Base-by-base conservation (phyloP, 1,284 basidiomycete species). In the Stygiomarasmius scandens region DNA sequence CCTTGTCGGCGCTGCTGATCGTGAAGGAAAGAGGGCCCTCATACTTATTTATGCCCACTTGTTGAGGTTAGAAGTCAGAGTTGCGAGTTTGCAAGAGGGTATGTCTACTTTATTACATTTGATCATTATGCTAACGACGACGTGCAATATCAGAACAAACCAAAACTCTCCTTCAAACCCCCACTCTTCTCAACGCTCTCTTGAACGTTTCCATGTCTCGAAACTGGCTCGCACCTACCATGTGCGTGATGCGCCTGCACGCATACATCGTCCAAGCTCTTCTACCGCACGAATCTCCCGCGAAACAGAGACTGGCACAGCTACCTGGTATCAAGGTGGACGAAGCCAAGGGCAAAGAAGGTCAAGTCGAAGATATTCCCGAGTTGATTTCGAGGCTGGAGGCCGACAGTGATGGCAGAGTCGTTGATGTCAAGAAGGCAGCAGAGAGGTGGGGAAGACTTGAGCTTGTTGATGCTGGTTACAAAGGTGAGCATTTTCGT, bases 191-290 rank as follows among this genome's bases (percentile, higher is more conserved):
- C 32, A 90, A 85, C 55, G 92, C 93, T 0, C 78, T 98, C 49
- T 80, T 95, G 58, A 91, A 88, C 64, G 93, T 98, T 66, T 81
- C 90, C 0, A 82, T 92, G 22, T 84, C 95, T 0, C 93, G 95
- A 67, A 95, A 88, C 70, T 99, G 96, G 95, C 85, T 98, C n/a
- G 70, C 83, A 11, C 89, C 94, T 1, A 89, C 93, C 0, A 77
- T 95, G 29, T 77, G 84, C 27, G 80, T 90, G 61, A 92, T 96
- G 84, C 87, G 89, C 49, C 78, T 99, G 19, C 90, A 96, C 61
- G 86, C 93, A 14, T 87, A 88, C 70, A 77, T 99, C 47, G 82
- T 89, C 0, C 97, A 99, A 74, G 96, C 94, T 0, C 76, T 96
- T 14, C 82, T 88, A 9, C 88, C 90, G 22, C 45, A 32, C 20